Evolutionary conservation across 495 filamentous ascomycete species (phyloP).

Genomic region (Xylaria flabelliformis): DNA sequence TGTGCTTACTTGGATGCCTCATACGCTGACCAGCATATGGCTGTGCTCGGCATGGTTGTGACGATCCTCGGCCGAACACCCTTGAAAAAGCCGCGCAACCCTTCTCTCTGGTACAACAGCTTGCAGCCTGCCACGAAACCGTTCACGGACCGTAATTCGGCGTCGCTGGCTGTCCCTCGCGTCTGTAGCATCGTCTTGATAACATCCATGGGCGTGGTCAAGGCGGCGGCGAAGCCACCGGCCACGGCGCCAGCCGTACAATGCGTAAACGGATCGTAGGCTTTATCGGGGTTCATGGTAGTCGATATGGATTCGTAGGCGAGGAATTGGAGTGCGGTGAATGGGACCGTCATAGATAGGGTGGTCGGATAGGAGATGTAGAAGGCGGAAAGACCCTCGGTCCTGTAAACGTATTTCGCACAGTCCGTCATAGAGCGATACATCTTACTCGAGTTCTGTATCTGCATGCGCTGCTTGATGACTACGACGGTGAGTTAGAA

Average conservation of each 20-base stretch:
- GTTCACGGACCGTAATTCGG: slow-evolving; percentile 82
- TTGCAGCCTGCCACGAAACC: slow-evolving; percentile 82
- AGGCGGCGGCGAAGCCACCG: slow-evolving; percentile 88
- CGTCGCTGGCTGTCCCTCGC: slow-evolving; percentile 77
- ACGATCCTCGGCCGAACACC: slow-evolving; percentile 90
- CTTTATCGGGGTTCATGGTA: slow-evolving; percentile 80
- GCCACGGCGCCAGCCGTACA: slow-evolving; percentile 90
- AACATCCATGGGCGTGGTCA: slow-evolving; percentile 96
- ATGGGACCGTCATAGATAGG: slow-evolving; percentile 97
- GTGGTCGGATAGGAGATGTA: slow-evolving; percentile 99
- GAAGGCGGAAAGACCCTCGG: slow-evolving; percentile 89
- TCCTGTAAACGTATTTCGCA: slow-evolving; percentile 81
- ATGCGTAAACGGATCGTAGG: slow-evolving; percentile 91
- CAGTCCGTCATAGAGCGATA: slow-evolving; percentile 86
- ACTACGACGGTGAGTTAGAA: slow-evolving; percentile 60
- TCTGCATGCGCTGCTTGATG: slow-evolving; percentile 99
- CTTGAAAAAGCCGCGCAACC: slow-evolving; percentile 86
- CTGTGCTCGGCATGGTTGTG: slow-evolving; percentile 97
- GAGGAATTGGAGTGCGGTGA: slow-evolving; percentile 94
- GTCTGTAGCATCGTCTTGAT: slow-evolving; percentile 98
- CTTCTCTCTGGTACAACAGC: slow-evolving; percentile 84
- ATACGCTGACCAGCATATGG: slow-evolving; percentile 91
- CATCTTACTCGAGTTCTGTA: slow-evolving; percentile 84
- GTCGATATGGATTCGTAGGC: slow-evolving; percentile 97
- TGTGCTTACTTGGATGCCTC: slow-evolving; percentile 63